Percentiles rank a stretch among this genome's conserved stretches.
These are phyloP conservation scores for Vitellaria paradoxa DNA, from an alignment of 179 eudicot species.

Conservation along the genomic window DNA sequence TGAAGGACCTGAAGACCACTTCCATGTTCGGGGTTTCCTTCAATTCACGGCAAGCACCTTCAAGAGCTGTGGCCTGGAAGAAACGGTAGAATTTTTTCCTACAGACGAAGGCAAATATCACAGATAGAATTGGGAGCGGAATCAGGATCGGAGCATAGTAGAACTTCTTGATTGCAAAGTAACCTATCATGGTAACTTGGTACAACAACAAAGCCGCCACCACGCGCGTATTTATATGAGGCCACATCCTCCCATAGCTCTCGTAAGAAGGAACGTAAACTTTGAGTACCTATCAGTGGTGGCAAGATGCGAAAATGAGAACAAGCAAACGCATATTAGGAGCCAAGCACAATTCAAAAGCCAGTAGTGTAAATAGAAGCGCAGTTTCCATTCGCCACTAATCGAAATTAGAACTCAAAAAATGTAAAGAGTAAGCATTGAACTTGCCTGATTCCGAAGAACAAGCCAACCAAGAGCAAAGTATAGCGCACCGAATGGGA, in stretches of 20 bases:
- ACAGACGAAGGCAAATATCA: constrained; percentile 56
- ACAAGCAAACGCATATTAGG: neutral
- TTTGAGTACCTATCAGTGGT: constrained; percentile 58
- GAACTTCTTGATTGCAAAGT: constrained; percentile 54
- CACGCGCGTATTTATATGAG: constrained; percentile 69
- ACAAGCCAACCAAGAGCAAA: constrained; percentile 87
- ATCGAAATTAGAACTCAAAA: neutral
- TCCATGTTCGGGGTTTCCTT: constrained; percentile 76
- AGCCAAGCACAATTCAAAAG: too few relatives aligned
- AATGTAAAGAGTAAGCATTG: neutral
- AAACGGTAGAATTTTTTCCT: constrained; percentile 59
- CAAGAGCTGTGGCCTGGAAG: constrained; percentile 71
- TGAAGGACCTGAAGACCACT: constrained; percentile 45
- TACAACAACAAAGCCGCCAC: constrained; percentile 66
- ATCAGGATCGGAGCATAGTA: constrained; percentile 32
- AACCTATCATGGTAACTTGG: constrained; percentile 81
- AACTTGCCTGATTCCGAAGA: constrained; percentile 71
- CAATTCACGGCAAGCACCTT: constrained; percentile 53
- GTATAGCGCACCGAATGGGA: constrained; percentile 74
- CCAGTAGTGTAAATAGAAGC: too few relatives aligned
- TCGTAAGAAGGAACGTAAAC: constrained; percentile 78
- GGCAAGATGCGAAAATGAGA: neutral
- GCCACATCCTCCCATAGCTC: constrained; percentile 95
- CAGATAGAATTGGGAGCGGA: constrained; percentile 56
- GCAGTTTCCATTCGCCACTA: too few relatives aligned